phyloP scores from a whole-genome alignment of 495 filamentous ascomycete species.

The Podospora pseudopauciseta region DNA sequence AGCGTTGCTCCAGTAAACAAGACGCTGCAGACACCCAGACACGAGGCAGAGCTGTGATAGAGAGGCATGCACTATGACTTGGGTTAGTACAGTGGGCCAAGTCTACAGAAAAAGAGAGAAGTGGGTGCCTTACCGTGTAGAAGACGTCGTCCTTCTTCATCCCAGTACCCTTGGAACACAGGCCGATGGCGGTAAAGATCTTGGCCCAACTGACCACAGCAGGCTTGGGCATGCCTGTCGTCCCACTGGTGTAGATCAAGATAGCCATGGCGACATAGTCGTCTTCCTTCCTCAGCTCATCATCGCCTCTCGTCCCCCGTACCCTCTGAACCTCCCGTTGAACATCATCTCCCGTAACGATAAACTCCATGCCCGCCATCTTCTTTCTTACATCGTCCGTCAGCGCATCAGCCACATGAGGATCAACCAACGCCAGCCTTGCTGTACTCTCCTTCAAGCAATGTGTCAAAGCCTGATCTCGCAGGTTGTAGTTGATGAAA shows the following conservation, averaged over 20 bases:
- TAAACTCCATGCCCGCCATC: constrained; percentile 49
- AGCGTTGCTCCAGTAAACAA: constrained; percentile 59
- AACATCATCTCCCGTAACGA: constrained; percentile 56
- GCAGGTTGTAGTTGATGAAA: constrained; percentile 55
- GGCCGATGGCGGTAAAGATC: constrained; percentile 46
- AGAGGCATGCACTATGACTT: constrained; percentile 75
- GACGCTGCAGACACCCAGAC: constrained; percentile 61
- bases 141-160: constrained; percentile 60
- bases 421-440: constrained; percentile 78
- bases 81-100: background rate
- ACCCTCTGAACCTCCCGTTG: constrained; percentile 54
- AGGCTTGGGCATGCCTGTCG: constrained; percentile 87
- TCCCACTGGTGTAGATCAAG: constrained; percentile 83
- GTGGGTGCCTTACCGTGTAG: constrained; percentile 61
- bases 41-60: constrained; percentile 78
- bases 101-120: background rate
- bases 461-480: constrained; percentile 41
- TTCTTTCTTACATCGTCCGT: constrained; percentile 40
- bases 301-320: constrained; percentile 55
- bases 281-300: constrained; percentile 53
- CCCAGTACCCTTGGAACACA: constrained; percentile 53
- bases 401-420: constrained; percentile 52
- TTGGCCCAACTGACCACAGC: constrained; percentile 82
- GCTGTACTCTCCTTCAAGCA: constrained; percentile 77
- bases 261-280: constrained; percentile 60